Evolutionary conservation across 495 filamentous ascomycete species (phyloP).

Genomic region (Aspergillus ellipticus): DNA sequence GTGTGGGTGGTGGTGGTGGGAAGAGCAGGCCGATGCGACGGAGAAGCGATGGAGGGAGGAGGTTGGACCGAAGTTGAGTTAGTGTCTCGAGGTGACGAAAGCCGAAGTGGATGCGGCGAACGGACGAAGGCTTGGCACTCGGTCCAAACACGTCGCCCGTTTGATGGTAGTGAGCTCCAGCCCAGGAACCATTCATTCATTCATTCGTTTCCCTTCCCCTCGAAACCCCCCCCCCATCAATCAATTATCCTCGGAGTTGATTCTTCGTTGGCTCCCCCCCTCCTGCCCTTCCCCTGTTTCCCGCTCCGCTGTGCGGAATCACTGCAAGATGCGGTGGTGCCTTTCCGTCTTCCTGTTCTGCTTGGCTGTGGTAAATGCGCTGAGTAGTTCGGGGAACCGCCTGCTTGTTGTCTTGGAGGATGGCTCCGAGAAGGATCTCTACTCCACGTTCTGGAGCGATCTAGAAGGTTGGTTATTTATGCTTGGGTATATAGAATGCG

Average conservation of each 20-base stretch:
- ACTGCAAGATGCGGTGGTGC: slow-evolving; percentile 68
- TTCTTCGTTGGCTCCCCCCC: slow-evolving; percentile 16
- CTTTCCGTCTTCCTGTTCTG: slow-evolving; percentile 63
- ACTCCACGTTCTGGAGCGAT: slow-evolving; percentile 78
- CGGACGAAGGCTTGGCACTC: slow-evolving; percentile 40
- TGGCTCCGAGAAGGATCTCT: slow-evolving; percentile 67
- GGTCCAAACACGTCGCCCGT: slow-evolving; percentile 50
- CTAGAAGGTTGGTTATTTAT: slow-evolving; percentile 66
- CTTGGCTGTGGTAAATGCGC: slow-evolving; percentile 62
- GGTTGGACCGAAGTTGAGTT: too few species aligned
- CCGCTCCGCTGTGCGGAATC: slow-evolving; percentile 40
- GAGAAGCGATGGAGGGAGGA: slow-evolving; percentile 24
- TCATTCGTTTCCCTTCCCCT: too few species aligned
- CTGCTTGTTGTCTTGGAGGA: slow-evolving; percentile 88
- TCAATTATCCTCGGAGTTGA: slow-evolving; percentile 15
- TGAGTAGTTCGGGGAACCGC: slow-evolving; percentile 76
- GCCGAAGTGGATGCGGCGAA: slow-evolving; percentile 15
- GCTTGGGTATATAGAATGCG: neutral
- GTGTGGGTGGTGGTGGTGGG: too few species aligned
- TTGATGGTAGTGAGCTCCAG: slow-evolving; percentile 14
- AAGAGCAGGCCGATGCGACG: neutral
- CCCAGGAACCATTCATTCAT: neutral
- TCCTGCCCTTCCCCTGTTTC: slow-evolving; percentile 14
- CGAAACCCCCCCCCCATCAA: too few species aligned
- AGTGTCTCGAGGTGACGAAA: slow-evolving; percentile 28